phyloP scores from a whole-genome alignment of 305 asterid genomes.

The Euphrasia arctica region DNA sequence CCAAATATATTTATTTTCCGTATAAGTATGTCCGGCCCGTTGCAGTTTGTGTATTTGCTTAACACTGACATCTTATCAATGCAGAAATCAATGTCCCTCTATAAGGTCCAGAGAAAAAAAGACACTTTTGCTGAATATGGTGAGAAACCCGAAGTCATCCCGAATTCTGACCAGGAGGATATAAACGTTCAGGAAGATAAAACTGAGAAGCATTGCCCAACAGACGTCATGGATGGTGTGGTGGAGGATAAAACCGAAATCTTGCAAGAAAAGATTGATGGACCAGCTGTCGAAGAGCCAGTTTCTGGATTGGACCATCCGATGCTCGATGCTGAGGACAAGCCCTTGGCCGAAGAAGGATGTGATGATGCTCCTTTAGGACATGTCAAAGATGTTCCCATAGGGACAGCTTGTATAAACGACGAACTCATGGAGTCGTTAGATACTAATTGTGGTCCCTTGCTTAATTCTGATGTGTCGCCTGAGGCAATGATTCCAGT shows the following conservation, averaged over 20 bases:
- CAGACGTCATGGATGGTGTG: constrained; percentile 28
- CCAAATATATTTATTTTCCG: not conserved
- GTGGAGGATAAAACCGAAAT: constrained; percentile 26
- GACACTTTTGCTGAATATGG: constrained; percentile 25
- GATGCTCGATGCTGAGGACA: constrained; percentile 25
- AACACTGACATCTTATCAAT: constrained; percentile 19
- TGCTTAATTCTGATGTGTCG: constrained; percentile 58
- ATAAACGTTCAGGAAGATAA: constrained; percentile 28
- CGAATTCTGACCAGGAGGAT: constrained; percentile 36
- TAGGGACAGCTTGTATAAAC: constrained; percentile 23
- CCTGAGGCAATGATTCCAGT: constrained; percentile 65
- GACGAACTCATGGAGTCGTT: constrained; percentile 34
- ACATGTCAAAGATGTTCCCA: constrained; percentile 23
- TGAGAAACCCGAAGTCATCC: constrained; percentile 28
- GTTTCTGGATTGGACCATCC: constrained; percentile 21
- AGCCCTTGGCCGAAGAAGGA: constrained; percentile 26
- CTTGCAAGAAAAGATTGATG: constrained; percentile 29
- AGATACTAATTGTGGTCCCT: constrained; percentile 47
- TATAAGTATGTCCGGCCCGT: not conserved
- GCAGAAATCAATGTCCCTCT: constrained; percentile 84
- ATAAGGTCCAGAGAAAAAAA: constrained; percentile 51
- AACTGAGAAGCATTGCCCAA: constrained; percentile 33
- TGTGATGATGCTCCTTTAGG: constrained; percentile 30
- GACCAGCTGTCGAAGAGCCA: constrained; percentile 33
- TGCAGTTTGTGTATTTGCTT: not conserved